Base-by-base conservation (phyloP, 1,284 basidiomycete genomes). In the Somion occarium region DNA sequence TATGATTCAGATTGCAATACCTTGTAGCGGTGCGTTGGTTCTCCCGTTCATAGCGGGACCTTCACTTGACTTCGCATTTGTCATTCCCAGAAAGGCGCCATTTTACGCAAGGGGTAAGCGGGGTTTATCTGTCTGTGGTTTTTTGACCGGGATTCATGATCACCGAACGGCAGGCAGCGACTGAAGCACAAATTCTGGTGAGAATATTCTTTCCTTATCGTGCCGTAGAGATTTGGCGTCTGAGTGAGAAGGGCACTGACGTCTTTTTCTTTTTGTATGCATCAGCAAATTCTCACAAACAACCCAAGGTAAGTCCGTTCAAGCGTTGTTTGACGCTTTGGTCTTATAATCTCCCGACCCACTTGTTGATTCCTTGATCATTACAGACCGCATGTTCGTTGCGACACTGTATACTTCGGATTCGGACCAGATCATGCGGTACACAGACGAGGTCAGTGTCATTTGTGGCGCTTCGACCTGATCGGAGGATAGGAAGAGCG, bases 181-280 rank as follows among this genome's bases (percentile, higher is more conserved):
- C 69, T 92, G 53, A 82, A 78, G 56, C 89, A 85, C 27, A 87
- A 84, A 62, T 90, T 92, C 59, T 88, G 87, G 86, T 87, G 66
- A 56, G 72, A 53, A 60, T 56, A 46, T 55, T 53, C 53, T 54
- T 50, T 44, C 55, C 38, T 49, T 44, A 46, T 46, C 46, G 53
- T 51, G 48, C 48, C 51, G 42, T 43, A 49, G 23, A 39, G 52
- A 52, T 54, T 34, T 15, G 7, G 30, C 50, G 44, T 48, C 41
- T 58, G 48, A 54, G 38, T 51, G 37, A 34, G 25, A 15, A 48
- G 38, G 49, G 22, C 15, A 34, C 30, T 34, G 30, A 34, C 30
- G 30, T 34, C 7, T 34, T 34, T 34, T 47, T 51, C 58, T n/a
- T 34, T 34, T 34, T 34, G 30, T 15, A 39, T 49, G 34, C 56